Conservation (phyloP, 1,284 basidiomycete species). For the Tylopilus sp. region DNA sequence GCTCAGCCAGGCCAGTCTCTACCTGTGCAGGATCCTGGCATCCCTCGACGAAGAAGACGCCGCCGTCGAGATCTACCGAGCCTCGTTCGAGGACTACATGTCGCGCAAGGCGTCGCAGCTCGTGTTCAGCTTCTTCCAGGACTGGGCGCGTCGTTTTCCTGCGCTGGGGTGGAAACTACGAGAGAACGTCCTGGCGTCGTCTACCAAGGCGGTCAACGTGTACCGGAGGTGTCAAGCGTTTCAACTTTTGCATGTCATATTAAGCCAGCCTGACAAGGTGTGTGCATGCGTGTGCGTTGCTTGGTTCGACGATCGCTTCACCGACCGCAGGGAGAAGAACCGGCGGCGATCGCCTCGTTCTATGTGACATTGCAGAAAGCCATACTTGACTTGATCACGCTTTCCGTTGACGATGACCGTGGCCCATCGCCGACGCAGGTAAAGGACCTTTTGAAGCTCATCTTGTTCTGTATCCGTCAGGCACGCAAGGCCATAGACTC, state of each 20-base stretch:
- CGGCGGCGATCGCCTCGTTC: slow-evolving; percentile 47
- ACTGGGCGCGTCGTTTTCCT: slow-evolving; percentile 73
- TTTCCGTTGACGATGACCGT: slow-evolving; percentile 48
- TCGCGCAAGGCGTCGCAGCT: slow-evolving; percentile 78
- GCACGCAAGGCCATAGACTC: slow-evolving; percentile 44
- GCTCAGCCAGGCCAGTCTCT: slow-evolving; percentile 70
- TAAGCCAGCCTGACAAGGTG: slow-evolving; percentile 48
- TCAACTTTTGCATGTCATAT: slow-evolving; percentile 65
- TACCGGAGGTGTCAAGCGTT: slow-evolving; percentile 77
- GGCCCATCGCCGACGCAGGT: slow-evolving; percentile 63
- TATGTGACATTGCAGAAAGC: slow-evolving; percentile 43
- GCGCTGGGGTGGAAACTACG: slow-evolving; percentile 66
- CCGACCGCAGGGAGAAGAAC: slow-evolving; percentile 23
- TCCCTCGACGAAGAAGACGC: slow-evolving; percentile 42
- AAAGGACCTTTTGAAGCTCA: slow-evolving; percentile 80
- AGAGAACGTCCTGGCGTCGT: slow-evolving; percentile 52
- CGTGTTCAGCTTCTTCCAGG: slow-evolving; percentile 73
- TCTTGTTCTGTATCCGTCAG: slow-evolving; percentile 62
- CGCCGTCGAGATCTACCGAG: slow-evolving; percentile 57
- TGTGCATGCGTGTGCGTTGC: neutral
- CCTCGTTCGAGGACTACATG: slow-evolving; percentile 76
- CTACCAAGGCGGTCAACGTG: slow-evolving; percentile 61
- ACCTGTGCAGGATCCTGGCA: slow-evolving; percentile 61
- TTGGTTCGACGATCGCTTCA: neutral
- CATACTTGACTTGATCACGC: slow-evolving; percentile 50